Conservation (phyloP, 352 stramenopile genomes). For the Globisporangium mamillatum region DNA sequence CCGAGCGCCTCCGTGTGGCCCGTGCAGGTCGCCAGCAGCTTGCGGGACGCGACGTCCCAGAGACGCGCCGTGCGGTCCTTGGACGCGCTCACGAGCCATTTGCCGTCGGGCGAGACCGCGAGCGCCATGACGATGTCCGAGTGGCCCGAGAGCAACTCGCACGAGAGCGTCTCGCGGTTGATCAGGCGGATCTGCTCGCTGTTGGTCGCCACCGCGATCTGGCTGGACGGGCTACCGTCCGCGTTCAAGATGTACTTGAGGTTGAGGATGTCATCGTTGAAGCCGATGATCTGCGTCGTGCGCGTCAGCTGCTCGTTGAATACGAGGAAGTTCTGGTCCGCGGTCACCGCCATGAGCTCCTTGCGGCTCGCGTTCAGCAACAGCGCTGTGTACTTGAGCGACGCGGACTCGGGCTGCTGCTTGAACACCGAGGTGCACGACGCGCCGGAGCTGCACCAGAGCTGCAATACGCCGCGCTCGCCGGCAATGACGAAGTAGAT, state of each 20-base stretch:
- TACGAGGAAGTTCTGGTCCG: constrained; percentile 87
- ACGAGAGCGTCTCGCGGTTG: constrained; percentile 90
- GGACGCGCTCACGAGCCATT: constrained; percentile 91
- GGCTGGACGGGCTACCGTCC: constrained; percentile 47
- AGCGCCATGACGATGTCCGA: constrained; percentile 96
- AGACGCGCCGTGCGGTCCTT: constrained; percentile 93
- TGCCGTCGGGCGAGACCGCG: constrained; percentile 84
- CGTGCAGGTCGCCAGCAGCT: constrained; percentile 86
- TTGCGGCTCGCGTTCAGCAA: constrained; percentile 48
- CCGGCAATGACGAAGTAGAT: constrained; percentile 93
- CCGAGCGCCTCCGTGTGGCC: constrained; percentile 95
- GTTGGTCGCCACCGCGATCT: constrained; percentile 96
- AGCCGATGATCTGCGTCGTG: constrained; percentile 85
- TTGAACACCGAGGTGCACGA: constrained; percentile 46
- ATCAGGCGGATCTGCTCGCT: constrained; percentile 95
- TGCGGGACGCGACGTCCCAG: constrained; percentile 79
- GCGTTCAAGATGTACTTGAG: constrained; percentile 91
- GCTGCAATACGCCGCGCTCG: constrained; percentile 86
- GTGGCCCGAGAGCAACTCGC: constrained; percentile 95
- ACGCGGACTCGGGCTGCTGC: constrained; percentile 42
- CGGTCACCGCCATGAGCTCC: constrained; percentile 75
- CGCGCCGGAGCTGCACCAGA: constrained; percentile 51
- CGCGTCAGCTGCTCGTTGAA: constrained; percentile 69
- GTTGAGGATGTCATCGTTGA: constrained; percentile 98
- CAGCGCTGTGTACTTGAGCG: constrained; percentile 52